Base-by-base conservation (phyloP, 805 yeast genomes). In the Saccharomycopsis vini region DNA sequence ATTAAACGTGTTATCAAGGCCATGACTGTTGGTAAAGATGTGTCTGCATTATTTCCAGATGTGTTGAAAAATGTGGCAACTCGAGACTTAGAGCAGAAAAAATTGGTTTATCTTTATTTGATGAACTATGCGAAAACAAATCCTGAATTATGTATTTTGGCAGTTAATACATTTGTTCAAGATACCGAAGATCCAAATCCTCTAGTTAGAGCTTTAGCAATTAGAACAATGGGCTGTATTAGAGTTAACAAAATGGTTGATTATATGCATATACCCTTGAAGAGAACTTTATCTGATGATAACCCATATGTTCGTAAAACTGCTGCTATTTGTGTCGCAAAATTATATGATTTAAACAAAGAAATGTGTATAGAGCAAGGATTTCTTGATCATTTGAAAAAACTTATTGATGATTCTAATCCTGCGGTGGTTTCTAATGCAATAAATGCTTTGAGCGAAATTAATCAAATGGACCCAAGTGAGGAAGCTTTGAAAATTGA, bases 401-500 rank as follows among this genome's bases (percentile, higher is more conserved):
- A 68, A 9, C 64, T 92, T 44, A 69, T 92, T 20, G 79, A 78
- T 46, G 99, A 92, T 61, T 66, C 89, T 2, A 92, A 94, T 60
- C 97, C 97, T 40, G 88, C 89, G 92, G 98, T 90, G 21, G 92
- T 92, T 29, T 96, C 97, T 24, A 92, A 92, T 60, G 87, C 97
- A 1, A 79, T 90, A 36, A 79, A 81, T 29, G 82, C 97, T 0
- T 69, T 92, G 40, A 76, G 81, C 31, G 97, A 90, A 62, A 87
- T 92, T 52, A 77, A 76, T 56, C 82, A 77, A 47, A 66, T 78
- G 60, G 82, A 79, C 51, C 75, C 75, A 5, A 69, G 67, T 40
- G 71, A 73, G 16, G 55, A 72, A 24, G 70, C 72, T 24, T 61
- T 77, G 47, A 60, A 60, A 16, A 64, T 72, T 46, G 64, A 59